A percentile compares a stretch with the other conserved stretches of the same genome.
phyloP scores from a whole-genome alignment of 2,329 filamentous ascomycete genomes.

The Hypoxylon sp. region DNA sequence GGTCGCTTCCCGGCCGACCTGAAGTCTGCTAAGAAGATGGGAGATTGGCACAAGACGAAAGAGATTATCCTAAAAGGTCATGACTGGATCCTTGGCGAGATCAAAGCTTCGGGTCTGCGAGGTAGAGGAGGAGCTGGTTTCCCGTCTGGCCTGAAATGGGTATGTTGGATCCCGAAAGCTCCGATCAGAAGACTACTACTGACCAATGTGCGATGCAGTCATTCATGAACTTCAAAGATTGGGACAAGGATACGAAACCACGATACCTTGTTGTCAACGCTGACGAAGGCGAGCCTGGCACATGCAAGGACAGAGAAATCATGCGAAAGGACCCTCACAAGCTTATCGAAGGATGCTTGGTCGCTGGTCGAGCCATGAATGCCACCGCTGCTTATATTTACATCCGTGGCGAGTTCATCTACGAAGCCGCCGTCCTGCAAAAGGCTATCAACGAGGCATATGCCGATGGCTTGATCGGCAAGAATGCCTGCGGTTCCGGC shows the following conservation, averaged over 20 bases:
- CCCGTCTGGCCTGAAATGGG: constrained; percentile 99
- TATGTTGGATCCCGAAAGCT: constrained; percentile 59
- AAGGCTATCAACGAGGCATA: constrained; percentile 98
- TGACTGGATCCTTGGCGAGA: constrained; percentile 98
- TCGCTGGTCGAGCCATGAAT: constrained; percentile 98
- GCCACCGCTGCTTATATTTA: constrained; percentile 99
- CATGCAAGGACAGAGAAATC: constrained; percentile 99
- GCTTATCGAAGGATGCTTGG: constrained; percentile 95
- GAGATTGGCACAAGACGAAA: constrained; percentile 99
- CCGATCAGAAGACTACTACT: constrained; percentile 10
- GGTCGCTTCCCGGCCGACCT: constrained; percentile 91
- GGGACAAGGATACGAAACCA: constrained; percentile 97
- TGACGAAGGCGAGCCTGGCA: constrained; percentile 98
- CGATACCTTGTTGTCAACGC: constrained; percentile 98
- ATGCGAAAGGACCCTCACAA: constrained; percentile 99
- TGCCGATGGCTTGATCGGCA: constrained; percentile 92
- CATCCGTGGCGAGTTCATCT: constrained; percentile 97
- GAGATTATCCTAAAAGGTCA: constrained; percentile 97
- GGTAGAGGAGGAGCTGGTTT: constrained; percentile 98
- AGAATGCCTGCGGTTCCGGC: constrained; percentile 96
- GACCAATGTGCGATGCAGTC: constrained; percentile 70
- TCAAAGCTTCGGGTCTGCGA: constrained; percentile 95
- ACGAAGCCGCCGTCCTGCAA: constrained; percentile 94
- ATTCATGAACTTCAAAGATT: constrained; percentile 99
- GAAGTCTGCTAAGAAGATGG: constrained; percentile 96